These are phyloP conservation scores for Alternaria angustiovoidea DNA, from an alignment of 2,329 filamentous ascomycete species.

Conservation along the genomic window DNA sequence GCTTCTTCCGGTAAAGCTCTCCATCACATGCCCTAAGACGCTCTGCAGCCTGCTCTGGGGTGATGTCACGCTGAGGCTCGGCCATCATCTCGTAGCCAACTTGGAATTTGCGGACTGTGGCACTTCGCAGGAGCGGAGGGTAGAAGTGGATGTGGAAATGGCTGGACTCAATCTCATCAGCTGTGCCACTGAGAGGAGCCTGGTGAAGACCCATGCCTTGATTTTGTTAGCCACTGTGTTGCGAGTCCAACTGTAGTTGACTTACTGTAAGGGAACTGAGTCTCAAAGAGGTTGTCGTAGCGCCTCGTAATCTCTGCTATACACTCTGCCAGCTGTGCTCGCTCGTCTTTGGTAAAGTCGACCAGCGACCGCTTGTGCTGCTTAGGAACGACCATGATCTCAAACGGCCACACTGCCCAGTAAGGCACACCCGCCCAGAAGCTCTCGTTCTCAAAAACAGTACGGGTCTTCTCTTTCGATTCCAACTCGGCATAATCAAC, in stretches of 20 bases:
- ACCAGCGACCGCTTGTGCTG: slow-evolving; percentile 84
- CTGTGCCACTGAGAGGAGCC: slow-evolving; percentile 81
- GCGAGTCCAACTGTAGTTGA: slow-evolving; percentile 15
- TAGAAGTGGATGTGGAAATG: slow-evolving; percentile 99
- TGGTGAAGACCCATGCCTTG: slow-evolving; percentile 92
- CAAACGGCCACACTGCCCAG: slow-evolving; percentile 98
- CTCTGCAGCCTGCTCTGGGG: slow-evolving; percentile 90
- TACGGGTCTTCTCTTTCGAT: slow-evolving; percentile 78
- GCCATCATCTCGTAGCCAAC: slow-evolving; percentile 97
- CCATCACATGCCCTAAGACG: slow-evolving; percentile 79
- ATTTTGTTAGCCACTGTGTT: slow-evolving; percentile 13
- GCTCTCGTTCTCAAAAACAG: slow-evolving; percentile 84
- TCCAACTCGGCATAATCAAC: slow-evolving; percentile 89
- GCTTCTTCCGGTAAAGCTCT: slow-evolving; percentile 78
- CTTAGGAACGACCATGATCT: slow-evolving; percentile 88
- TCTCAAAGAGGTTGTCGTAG: slow-evolving; percentile 98
- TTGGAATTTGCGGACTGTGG: slow-evolving; percentile 93
- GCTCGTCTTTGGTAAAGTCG: slow-evolving; percentile 78
- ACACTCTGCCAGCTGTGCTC: slow-evolving; percentile 77
- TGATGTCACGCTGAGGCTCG: slow-evolving; percentile 98
- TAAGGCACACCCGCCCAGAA: slow-evolving; percentile 93
- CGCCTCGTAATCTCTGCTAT: slow-evolving; percentile 87
- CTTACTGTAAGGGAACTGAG: slow-evolving; percentile 91
- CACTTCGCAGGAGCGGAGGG: slow-evolving; percentile 88
- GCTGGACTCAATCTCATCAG: slow-evolving; percentile 84